Evolutionary conservation across 2,329 filamentous ascomycete genomes (phyloP).

Genomic region (Talaromyces sp.): DNA sequence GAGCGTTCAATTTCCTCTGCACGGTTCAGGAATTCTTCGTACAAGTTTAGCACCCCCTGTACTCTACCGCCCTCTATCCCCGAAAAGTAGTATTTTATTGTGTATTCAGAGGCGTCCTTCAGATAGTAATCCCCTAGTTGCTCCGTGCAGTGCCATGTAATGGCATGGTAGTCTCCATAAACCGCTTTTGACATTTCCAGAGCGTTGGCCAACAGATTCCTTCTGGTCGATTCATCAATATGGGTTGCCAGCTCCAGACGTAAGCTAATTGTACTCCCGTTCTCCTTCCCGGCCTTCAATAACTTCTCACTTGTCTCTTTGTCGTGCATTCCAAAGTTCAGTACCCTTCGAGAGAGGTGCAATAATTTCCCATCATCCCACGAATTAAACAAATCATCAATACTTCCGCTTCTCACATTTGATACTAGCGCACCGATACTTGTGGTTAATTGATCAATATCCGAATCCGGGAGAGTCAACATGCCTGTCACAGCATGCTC

Average conservation of each 20-base stretch:
- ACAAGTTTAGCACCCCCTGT: background rate
- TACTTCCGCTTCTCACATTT: background rate
- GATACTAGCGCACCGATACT: background rate
- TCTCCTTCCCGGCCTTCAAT: background rate
- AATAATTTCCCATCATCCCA: conserved; percentile 4
- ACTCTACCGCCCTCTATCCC: background rate
- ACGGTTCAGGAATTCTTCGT: conserved; percentile 9
- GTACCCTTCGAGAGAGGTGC: background rate
- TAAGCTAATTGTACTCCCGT: background rate
- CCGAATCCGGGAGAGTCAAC: background rate
- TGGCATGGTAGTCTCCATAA: background rate
- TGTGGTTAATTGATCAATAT: background rate
- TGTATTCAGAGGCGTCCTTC: background rate
- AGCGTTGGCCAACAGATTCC: background rate
- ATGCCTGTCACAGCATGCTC: background rate
- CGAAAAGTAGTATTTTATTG: background rate
- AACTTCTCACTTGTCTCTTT: background rate
- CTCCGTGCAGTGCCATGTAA: conserved; percentile 7
- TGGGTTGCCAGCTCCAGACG: background rate
- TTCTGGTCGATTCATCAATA: background rate
- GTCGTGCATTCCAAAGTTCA: background rate
- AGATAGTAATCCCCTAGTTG: background rate
- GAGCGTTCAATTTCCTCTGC: background rate
- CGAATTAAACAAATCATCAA: background rate
- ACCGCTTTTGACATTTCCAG: conserved; percentile 1